A percentile compares a stretch with the other conserved stretches of the same genome.
Evolutionary conservation across 1,139 yeast genomes (phyloP).

Genomic region (Kodamaea derodonti): DNA sequence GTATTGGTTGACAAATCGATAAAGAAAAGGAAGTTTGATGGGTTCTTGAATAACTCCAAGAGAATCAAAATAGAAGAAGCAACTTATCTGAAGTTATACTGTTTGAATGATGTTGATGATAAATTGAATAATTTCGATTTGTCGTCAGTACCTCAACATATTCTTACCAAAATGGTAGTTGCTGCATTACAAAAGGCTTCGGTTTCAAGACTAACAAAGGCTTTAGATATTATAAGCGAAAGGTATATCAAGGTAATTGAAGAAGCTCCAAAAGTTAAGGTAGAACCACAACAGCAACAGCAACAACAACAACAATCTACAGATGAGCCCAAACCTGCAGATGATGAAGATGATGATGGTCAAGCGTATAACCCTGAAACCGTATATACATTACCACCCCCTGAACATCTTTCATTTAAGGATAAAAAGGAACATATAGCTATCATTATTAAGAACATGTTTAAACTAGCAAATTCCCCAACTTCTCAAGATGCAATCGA

Average conservation of each 20-base stretch:
- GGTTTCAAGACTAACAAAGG: constrained; percentile 55
- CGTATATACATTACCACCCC: constrained; percentile 56
- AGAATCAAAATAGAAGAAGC: constrained; percentile 26
- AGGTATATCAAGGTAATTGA: constrained; percentile 43
- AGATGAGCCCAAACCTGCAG: constrained; percentile 20
- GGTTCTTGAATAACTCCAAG: constrained; percentile 23
- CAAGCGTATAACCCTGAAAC: constrained; percentile 38
- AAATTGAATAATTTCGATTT: constrained; percentile 67
- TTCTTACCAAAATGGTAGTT: constrained; percentile 62
- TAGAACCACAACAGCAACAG: constrained; percentile 2
- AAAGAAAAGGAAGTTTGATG: constrained; percentile 39
- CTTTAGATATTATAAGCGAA: constrained; percentile 62
- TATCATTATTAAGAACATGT: constrained; percentile 52
- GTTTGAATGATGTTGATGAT: constrained; percentile 59
- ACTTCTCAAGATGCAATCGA: constrained; percentile 14
- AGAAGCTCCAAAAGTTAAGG: constrained; percentile 4
- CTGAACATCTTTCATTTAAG: constrained; percentile 42
- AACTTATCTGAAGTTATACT: constrained; percentile 43
- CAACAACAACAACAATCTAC: constrained; percentile 4
- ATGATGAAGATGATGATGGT: constrained; percentile 35
- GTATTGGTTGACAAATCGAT: constrained; percentile 28
- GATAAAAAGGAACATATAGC: constrained; percentile 53
- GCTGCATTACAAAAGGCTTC: constrained; percentile 58
- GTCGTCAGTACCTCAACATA: constrained; percentile 59
- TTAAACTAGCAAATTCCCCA: constrained; percentile 36